Evolutionary conservation across 164 flowering plant species (phyloP).

Genomic region (Paratinospora sagittata): DNA sequence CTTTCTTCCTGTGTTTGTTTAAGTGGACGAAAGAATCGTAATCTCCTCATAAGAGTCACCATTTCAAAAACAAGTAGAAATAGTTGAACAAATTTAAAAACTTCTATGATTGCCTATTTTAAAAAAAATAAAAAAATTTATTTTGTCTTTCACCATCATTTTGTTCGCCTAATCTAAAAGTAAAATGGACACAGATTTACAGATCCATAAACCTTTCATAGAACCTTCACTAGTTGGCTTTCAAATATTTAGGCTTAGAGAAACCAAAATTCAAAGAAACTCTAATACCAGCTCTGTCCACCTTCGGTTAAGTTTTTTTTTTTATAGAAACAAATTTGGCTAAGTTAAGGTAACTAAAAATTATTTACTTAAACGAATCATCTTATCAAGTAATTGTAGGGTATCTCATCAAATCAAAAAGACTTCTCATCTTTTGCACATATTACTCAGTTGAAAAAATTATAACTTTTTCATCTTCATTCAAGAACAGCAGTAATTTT

Average conservation of each 20-base stretch:
- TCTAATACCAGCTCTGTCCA: neutral
- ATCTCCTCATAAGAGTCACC: no score
- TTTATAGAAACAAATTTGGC: no score
- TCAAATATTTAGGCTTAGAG: neutral
- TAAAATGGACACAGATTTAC: neutral
- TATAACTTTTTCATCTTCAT: neutral
- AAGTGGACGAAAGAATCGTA: no score
- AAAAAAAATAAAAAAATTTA: neutral
- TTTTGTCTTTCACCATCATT: neutral
- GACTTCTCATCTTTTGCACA: neutral
- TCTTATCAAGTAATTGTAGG: neutral
- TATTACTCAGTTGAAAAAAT: neutral
- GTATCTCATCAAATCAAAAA: no score
- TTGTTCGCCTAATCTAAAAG: neutral
- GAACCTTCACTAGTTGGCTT: neutral
- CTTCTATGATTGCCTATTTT: no score
- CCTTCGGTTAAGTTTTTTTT: neutral
- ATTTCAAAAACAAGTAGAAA: no score
- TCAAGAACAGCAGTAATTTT: neutral
- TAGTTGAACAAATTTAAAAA: no score
- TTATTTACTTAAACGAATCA: neutral
- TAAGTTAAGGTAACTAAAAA: no score
- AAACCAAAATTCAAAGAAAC: neutral
- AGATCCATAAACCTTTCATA: neutral
- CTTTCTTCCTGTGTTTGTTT: no score